Evolutionary conservation across 805 yeast species (phyloP), one percentile per base, ranked within the genome.

Genomic region (Limtongozyma cylindracea): DNA sequence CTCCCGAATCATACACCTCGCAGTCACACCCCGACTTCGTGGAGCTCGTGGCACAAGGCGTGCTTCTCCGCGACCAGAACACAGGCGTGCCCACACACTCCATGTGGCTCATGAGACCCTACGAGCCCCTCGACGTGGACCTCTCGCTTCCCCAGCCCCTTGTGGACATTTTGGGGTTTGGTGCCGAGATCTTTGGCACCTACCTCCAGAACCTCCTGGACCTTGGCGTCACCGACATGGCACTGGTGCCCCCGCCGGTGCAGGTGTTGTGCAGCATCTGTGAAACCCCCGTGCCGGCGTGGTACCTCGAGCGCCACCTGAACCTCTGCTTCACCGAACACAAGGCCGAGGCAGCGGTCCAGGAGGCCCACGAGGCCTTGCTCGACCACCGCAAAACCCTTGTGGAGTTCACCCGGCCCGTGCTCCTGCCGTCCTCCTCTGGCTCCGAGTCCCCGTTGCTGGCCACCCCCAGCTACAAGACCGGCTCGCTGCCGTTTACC

Each of bases 241-340:
- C 45, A 8, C 50, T 54, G 26, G 54, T 77, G 0, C 91, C 93
- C 0, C 57, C 64, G n/a, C 94, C 93, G 2, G 68, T 69, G 12
- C 56, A 66, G 25, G 78, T 74, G 17, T 47, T 88, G 16, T 88
- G 99, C 41, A 58, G 94, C 21, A 80, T 88, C 13, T 88, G 99
- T 44, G 99, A 88, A 37, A 65, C 67, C 15, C 60, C 60, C 21
- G 67, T 80, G n/a, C 94, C 92, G 4, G 73, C 80, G 4, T 88
- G 98, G 98, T 88, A 91, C 72, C 52, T 88, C 18, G 98, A 84
- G 33, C 59, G 69, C 22, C 99, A 88, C 43, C 70, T 84, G 1
- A 88, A 80, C 35, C 47, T 74, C 21, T 88, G 99, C 34, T 52
- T 74, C 14, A 60, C 76, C 17, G 95, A 82, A 39, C 92, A 80